Percentiles rank a stretch among this genome's conserved stretches.
Evolutionary conservation across 1,139 yeast genomes (phyloP).

Genomic region (Spencermartinsiella ligniputridi): DNA sequence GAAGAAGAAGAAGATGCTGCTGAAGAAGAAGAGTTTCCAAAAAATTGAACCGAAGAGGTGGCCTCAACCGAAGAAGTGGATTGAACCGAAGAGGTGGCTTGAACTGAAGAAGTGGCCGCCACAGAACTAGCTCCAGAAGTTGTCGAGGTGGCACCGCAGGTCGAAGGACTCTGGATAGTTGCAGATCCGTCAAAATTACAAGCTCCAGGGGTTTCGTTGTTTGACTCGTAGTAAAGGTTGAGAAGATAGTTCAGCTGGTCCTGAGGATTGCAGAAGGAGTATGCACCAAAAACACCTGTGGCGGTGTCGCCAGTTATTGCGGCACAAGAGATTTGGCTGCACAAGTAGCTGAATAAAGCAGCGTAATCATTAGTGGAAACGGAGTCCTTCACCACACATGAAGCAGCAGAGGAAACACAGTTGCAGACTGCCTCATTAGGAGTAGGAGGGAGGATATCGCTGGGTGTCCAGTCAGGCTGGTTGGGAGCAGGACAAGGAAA

Average conservation of each 20-base stretch:
- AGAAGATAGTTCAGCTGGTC: conserved; percentile 60
- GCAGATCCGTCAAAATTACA: conserved; percentile 65
- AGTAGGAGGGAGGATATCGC: conserved; percentile 59
- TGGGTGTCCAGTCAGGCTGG: conserved; percentile 50
- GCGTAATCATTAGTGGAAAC: conserved; percentile 49
- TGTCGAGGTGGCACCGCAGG: conserved; percentile 60
- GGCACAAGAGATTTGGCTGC: conserved; percentile 38
- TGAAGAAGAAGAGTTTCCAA: no score
- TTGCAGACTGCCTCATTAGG: conserved; percentile 58
- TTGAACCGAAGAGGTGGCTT: neutral
- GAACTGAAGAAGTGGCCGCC: neutral
- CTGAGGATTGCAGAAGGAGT: conserved; percentile 53
- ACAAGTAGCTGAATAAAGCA: conserved; percentile 50
- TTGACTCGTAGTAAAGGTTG: conserved; percentile 51
- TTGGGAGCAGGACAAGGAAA: conserved; percentile 61
- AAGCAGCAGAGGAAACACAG: conserved; percentile 47
- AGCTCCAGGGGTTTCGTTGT: conserved; percentile 50
- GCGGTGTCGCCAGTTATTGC: conserved; percentile 56
- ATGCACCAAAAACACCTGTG: conserved; percentile 68
- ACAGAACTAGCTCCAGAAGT: conserved; percentile 44
- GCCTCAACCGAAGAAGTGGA: neutral
- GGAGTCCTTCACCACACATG: conserved; percentile 46
- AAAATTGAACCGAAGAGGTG: neutral
- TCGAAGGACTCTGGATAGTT: conserved; percentile 40
- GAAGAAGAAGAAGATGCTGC: no score